These are phyloP conservation scores for Phytophthora chlamydospora DNA, from an alignment of 352 stramenopile genomes.

Conservation along the genomic window DNA sequence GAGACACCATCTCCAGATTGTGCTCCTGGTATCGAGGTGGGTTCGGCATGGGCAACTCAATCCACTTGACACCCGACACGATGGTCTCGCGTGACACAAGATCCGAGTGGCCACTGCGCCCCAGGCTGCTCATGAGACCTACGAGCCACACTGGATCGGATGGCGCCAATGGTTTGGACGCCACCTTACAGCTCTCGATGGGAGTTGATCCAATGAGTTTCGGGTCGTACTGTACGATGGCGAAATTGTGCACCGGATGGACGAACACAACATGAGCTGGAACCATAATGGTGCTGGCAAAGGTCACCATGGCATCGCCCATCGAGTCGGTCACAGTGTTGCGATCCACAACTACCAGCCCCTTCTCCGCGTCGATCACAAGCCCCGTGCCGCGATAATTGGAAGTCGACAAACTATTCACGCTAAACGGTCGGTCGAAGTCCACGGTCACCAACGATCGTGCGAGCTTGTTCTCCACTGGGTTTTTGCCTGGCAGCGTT, in stretches of 20 bases:
- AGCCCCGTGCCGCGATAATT: conserved; percentile 89
- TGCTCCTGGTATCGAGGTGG: conserved; percentile 88
- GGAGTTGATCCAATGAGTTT: conserved; percentile 85
- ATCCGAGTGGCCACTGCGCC: conserved; percentile 79
- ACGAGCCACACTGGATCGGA: conserved; percentile 88
- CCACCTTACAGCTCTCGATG: conserved; percentile 81
- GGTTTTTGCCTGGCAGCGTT: conserved; percentile 83
- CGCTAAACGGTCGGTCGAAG: conserved; percentile 86
- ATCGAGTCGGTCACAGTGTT: conserved; percentile 92
- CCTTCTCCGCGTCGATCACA: conserved; percentile 87
- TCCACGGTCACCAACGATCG: conserved; percentile 87
- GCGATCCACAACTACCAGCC: conserved; percentile 91
- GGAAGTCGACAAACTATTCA: conserved; percentile 85
- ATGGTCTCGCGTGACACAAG: conserved; percentile 87
- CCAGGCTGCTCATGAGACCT: conserved; percentile 82
- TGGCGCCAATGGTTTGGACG: conserved; percentile 57
- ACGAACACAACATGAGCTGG: conserved; percentile 91
- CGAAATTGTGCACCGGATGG: conserved; percentile 94
- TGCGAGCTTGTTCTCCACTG: conserved; percentile 80
- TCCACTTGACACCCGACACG: conserved; percentile 88
- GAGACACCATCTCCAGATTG: conserved; percentile 87
- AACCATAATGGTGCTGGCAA: conserved; percentile 91
- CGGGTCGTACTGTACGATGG: conserved; percentile 92
- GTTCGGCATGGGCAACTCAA: conserved; percentile 79
- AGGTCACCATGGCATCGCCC: conserved; percentile 90